Evolutionary conservation across 2,329 filamentous ascomycete genomes (phyloP).

Genomic region (Calycina herbarum): DNA sequence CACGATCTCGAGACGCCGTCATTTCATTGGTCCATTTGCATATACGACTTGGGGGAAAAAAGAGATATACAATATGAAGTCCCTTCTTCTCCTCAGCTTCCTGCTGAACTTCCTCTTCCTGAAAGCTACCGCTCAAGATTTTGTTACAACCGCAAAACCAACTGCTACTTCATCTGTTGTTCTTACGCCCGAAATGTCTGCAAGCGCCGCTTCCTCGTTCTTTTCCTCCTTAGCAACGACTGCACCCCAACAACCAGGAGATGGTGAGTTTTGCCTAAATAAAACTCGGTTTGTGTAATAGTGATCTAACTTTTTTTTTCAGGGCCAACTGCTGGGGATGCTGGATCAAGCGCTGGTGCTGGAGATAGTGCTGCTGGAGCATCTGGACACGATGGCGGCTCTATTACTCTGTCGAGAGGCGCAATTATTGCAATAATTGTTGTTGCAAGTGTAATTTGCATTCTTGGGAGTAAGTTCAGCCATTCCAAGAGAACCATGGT

Average conservation of each 20-base stretch:
- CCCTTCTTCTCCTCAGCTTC: constrained; percentile 29
- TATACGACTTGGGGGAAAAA: constrained; percentile 5
- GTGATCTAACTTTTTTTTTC: not conserved
- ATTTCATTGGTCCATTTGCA: constrained; percentile 14
- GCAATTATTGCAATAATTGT: constrained; percentile 74
- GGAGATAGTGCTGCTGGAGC: constrained; percentile 62
- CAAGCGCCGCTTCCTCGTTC: constrained; percentile 34
- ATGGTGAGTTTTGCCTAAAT: constrained; percentile 19
- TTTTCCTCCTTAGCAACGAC: constrained; percentile 35
- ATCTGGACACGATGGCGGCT: constrained; percentile 59
- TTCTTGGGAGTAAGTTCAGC: constrained; percentile 64
- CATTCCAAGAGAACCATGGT: not conserved
- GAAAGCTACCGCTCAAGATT: constrained; percentile 29
- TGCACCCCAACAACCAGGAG: constrained; percentile 32
- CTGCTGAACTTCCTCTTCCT: constrained; percentile 28
- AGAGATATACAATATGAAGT: constrained; percentile 28
- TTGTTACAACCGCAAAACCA: constrained; percentile 19
- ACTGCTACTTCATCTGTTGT: constrained; percentile 27
- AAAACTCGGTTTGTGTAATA: not conserved
- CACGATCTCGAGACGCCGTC: constrained; percentile 21
- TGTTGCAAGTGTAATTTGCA: constrained; percentile 64
- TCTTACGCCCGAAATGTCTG: constrained; percentile 37
- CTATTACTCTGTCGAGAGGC: constrained; percentile 64
- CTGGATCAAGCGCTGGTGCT: constrained; percentile 39
- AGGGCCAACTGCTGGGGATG: constrained; percentile 35